Evolutionary conservation across 1,139 yeast genomes (phyloP).

Genomic region (Ogataea hybrid): DNA sequence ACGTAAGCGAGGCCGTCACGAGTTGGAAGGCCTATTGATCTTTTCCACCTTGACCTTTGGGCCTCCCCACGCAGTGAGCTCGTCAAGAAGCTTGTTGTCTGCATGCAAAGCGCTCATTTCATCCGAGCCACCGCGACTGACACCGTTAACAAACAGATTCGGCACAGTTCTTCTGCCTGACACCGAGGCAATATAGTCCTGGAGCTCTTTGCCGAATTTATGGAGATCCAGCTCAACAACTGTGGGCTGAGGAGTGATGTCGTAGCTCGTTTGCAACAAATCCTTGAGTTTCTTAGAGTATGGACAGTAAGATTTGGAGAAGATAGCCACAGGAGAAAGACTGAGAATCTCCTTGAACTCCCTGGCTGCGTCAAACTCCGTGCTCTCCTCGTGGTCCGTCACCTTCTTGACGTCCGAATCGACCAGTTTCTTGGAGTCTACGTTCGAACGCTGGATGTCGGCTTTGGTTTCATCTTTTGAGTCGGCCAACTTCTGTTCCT

Average conservation of each 20-base stretch:
- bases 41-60: slow-evolving; percentile 52
- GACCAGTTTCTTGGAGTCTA: not conserved
- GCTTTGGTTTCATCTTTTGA: not conserved
- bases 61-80: slow-evolving; percentile 63
- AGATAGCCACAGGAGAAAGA: slow-evolving; percentile 67
- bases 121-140: slow-evolving; percentile 76
- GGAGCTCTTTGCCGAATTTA: slow-evolving; percentile 60
- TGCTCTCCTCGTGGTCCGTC: not conserved
- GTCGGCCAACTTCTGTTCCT: slow-evolving; percentile 1
- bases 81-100: slow-evolving; percentile 47
- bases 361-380: slow-evolving; percentile 54
- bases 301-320: slow-evolving; percentile 74
- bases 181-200: slow-evolving; percentile 51
- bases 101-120: slow-evolving; percentile 67
- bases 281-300: slow-evolving; percentile 70
- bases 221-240: slow-evolving; percentile 85
- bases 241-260: slow-evolving; percentile 66
- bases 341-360: slow-evolving; percentile 59
- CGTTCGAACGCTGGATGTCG: not conserved
- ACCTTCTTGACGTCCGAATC: slow-evolving; percentile 1
- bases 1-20: slow-evolving; percentile 21
- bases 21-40: slow-evolving; percentile 54
- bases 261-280: slow-evolving; percentile 60
- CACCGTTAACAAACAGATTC: slow-evolving; percentile 60
- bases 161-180: slow-evolving; percentile 74